phyloP scores from a whole-genome alignment of 768 basidiomycete genomes.

The Neoboletus magnificus region DNA sequence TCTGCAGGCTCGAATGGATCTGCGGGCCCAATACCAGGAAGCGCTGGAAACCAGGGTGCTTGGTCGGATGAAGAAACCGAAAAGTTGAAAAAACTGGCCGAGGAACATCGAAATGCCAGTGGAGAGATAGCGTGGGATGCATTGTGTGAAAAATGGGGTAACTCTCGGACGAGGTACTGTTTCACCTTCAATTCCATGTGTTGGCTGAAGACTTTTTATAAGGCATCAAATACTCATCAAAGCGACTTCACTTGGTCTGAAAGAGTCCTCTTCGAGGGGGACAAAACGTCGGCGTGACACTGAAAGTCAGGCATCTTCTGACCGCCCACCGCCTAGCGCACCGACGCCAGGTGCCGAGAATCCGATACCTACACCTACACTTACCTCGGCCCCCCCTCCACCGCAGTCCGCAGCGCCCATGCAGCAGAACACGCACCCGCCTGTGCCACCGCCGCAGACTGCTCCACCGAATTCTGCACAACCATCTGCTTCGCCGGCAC shows the following conservation, averaged over 20 bases:
- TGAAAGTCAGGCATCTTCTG: constrained; percentile 30
- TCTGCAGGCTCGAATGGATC: constrained; percentile 27
- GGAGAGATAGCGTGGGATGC: constrained; percentile 74
- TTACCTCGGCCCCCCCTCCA: constrained; percentile 26
- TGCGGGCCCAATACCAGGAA: constrained; percentile 17
- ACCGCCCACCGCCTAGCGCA: constrained; percentile 22
- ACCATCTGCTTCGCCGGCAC: constrained; percentile 33
- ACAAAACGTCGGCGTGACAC: constrained; percentile 57
- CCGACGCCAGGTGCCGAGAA: constrained; percentile 22
- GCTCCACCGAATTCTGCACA: constrained; percentile 24
- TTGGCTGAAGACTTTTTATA: constrained; percentile 5
- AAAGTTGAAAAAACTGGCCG: constrained; percentile 62
- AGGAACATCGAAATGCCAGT: constrained; percentile 53
- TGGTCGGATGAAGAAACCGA: constrained; percentile 82
- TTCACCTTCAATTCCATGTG: background rate
- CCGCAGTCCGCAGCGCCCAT: constrained; percentile 16
- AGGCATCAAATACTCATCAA: constrained; percentile 85
- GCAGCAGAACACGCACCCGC: constrained; percentile 26
- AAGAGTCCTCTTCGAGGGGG: constrained; percentile 66
- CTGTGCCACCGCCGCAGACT: constrained; percentile 33
- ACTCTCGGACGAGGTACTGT: constrained; percentile 64
- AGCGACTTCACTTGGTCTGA: constrained; percentile 73
- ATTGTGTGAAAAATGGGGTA: constrained; percentile 71
- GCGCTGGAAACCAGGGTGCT: constrained; percentile 58
- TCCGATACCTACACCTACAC: constrained; percentile 11